A percentile compares a stretch with the other conserved stretches of the same genome.
Conservation (phyloP, 805 yeast genomes). For the Metschnikowia aberdeeniae region DNA sequence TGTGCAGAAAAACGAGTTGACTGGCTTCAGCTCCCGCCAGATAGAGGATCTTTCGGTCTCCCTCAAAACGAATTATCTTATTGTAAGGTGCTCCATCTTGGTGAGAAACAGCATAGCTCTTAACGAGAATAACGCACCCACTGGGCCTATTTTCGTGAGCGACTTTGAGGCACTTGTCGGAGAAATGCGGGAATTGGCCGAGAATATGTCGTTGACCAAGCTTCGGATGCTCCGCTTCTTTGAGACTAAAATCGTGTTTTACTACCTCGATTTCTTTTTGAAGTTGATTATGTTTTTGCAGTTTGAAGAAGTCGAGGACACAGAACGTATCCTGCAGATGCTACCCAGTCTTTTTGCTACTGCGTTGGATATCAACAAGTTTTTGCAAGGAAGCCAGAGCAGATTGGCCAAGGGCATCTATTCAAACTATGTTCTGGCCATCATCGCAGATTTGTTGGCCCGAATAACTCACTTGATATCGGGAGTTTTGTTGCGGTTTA, state of each 20-base stretch:
- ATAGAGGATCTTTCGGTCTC: slow-evolving; percentile 18
- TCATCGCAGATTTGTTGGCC: slow-evolving; percentile 27
- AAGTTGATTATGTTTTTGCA: slow-evolving; percentile 31
- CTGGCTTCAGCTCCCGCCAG: slow-evolving; percentile 2
- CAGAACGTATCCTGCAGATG: slow-evolving; percentile 8
- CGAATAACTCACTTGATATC: slow-evolving; percentile 29
- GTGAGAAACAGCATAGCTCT: slow-evolving; percentile 11
- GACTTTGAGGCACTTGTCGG: slow-evolving; percentile 21
- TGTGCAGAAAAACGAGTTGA: slow-evolving; percentile 12
- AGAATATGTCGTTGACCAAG: slow-evolving; percentile 16
- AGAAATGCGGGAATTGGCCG: slow-evolving; percentile 25
- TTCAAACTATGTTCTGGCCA: slow-evolving; percentile 22
- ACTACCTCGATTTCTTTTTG: slow-evolving; percentile 28
- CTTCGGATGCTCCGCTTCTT: slow-evolving; percentile 11
- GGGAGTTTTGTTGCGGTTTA: slow-evolving; percentile 30
- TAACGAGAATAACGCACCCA: slow-evolving; percentile 1
- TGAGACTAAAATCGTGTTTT: slow-evolving; percentile 18
- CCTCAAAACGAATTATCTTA: slow-evolving; percentile 25
- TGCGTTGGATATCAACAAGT: slow-evolving; percentile 13
- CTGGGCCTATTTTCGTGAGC: slow-evolving; percentile 15
- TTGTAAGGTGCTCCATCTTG: slow-evolving; percentile 23
- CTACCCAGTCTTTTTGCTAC: slow-evolving; percentile 19
- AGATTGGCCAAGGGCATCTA: slow-evolving; percentile 5
- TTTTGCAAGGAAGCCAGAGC: slow-evolving; percentile 10
- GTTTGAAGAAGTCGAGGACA: slow-evolving; percentile 28